phyloP scores from a whole-genome alignment of 768 basidiomycete species.

The Suillus brevipes region DNA sequence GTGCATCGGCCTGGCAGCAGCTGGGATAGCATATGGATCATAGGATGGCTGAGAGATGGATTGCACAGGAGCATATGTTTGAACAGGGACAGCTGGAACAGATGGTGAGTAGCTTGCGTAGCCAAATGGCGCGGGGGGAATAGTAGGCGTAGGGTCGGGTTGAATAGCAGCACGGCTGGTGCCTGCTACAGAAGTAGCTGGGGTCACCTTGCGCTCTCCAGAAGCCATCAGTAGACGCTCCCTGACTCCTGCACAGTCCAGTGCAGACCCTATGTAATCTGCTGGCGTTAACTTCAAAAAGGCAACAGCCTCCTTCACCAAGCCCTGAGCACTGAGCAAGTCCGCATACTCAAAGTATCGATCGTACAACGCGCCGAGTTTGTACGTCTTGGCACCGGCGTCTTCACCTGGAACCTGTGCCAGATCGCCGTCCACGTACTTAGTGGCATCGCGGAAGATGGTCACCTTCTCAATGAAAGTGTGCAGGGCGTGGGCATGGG shows the following conservation, averaged over 20 bases:
- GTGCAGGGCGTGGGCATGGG: conserved; percentile 84
- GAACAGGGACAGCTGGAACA: conserved; percentile 19
- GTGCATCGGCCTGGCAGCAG: conserved; percentile 25
- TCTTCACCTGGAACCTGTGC: conserved; percentile 35
- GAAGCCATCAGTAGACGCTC: conserved; percentile 47
- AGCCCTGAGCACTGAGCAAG: conserved; percentile 86
- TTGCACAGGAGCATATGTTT: conserved; percentile 37
- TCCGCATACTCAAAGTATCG: conserved; percentile 96
- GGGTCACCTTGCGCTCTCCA: conserved; percentile 20
- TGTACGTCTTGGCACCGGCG: conserved; percentile 61
- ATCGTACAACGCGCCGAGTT: conserved; percentile 85
- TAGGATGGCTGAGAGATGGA: conserved; percentile 14
- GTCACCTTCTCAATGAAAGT: conserved; percentile 96
- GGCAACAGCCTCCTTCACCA: conserved; percentile 75
- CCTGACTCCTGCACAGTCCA: conserved; percentile 44
- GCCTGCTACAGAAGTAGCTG: conserved; percentile 27
- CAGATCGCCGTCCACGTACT: conserved; percentile 77
- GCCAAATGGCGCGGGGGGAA: neutral
- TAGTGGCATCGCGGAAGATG: conserved; percentile 85
- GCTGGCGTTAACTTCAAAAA: conserved; percentile 80
- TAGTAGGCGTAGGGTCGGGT: conserved; percentile 26
- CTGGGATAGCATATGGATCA: conserved; percentile 9
- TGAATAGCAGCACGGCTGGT: conserved; percentile 27
- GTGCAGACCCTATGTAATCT: conserved; percentile 66
- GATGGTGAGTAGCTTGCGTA: conserved; percentile 13